Percentiles rank a stretch among this genome's conserved stretches.
phyloP scores from a whole-genome alignment of 352 stramenopile genomes.

The Pythium volutum region DNA sequence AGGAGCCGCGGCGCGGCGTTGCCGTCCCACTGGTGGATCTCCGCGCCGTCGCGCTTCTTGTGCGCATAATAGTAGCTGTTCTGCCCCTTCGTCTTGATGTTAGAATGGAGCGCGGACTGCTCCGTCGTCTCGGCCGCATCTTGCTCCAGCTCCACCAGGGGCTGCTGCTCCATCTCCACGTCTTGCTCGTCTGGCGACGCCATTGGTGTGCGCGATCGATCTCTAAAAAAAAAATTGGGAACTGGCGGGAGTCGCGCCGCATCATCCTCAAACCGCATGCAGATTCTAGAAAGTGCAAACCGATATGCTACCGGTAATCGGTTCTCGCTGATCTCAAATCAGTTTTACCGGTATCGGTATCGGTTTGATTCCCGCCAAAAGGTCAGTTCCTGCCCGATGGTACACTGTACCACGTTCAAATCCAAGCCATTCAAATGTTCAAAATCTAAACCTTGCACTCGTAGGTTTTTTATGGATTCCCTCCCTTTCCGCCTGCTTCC shows the following conservation, averaged over 20 bases:
- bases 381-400: conserved; percentile 5
- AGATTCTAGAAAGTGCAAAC: conserved; percentile 25
- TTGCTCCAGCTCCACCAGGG: background rate
- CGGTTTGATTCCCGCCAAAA: background rate
- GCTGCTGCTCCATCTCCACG: conserved; percentile 12
- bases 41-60: conserved; percentile 75
- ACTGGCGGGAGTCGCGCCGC: background rate
- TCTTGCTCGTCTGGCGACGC: conserved; percentile 15
- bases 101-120: conserved; percentile 67
- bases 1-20: conserved; percentile 73
- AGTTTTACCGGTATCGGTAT: conserved; percentile 3
- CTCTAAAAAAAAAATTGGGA: conserved; percentile 11
- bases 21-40: conserved; percentile 83
- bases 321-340: no score
- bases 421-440: conserved; percentile 26
- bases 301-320: conserved; percentile 3
- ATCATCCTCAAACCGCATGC: background rate
- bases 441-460: conserved; percentile 13
- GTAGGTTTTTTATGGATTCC: conserved; percentile 12
- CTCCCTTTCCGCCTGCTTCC: background rate
- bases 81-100: conserved; percentile 78
- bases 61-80: conserved; percentile 90
- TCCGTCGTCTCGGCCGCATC: background rate
- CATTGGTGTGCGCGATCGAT: no score
- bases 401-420: conserved; percentile 31